Evolutionary conservation across 2,329 filamentous ascomycete genomes (phyloP), one percentile per base, ranked within the genome.

Genomic region (Capronia coronata): DNA sequence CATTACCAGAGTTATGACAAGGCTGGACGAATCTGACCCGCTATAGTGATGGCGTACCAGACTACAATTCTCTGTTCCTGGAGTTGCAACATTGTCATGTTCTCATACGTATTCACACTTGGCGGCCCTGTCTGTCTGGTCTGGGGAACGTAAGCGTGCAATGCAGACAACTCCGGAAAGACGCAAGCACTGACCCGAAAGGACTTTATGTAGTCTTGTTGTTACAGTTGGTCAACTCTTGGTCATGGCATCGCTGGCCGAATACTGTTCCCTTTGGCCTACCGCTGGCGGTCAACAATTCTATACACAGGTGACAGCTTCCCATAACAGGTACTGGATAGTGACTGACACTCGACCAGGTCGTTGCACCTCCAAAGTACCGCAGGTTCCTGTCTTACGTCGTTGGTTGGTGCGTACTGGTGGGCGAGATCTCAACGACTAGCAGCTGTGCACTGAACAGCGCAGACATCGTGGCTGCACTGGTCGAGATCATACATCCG

Each of bases 211-310:
- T 23, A 56, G 54, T 21, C 43, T 55, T 3, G 32, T 55, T 13
- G 54, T 57, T 19, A 52, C 54, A 11, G 44, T 52, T 10, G 54
- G 54, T 6, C 54, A 57, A 48, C 40, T 52, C 22, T 44, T 56
- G 13, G 50, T 56, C n/a, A 56, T 56, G 54, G 50, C 54, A 14
- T 55, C 52, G 16, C 34, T 58, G 23, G 55, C 52, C 7, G 55
- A 58, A 43, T 56, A 55, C 43, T 43, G 39, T 32, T 53, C 53
- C 11, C 46, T 56, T 10, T 58, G 50, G 49, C 55, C 55, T 9
- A 56, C 55, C 1, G 55, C 55, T 19, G 55, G 55, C 5, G 55
- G 55, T 2, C 53, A 56, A 43, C 52, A 58, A 16, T 55, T 56
- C 44, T 58, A 52, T 40, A 55, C 48, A 14, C 54, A 56, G 39